Evolutionary conservation across 2,329 filamentous ascomycete genomes (phyloP), one percentile per base, ranked within the genome.

Genomic region (Clonostachys solani): DNA sequence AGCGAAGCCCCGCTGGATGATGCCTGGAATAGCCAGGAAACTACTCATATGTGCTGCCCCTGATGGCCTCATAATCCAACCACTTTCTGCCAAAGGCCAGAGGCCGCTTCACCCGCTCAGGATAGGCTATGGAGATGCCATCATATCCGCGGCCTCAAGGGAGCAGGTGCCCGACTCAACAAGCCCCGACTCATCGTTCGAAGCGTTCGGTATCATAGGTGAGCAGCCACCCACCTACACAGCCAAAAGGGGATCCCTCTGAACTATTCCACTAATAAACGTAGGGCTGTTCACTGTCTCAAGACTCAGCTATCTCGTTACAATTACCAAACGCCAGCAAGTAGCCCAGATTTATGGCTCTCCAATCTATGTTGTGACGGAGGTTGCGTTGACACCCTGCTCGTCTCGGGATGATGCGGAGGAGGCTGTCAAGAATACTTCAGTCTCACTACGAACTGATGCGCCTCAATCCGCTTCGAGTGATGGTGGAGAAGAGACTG

Each of bases 341-440:
- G 91, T 97, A 44, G 94, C 94, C 4, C 86, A 92, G 53, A 83
- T 97, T 44, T 83, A 85, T 53, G 90, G 89, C 6, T 84, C 81
- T 47, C 86, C 92, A 1, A 74, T 97, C 47, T 99, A 95, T 65
- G 84, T 90, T 37, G 82, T 96, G 50, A 94, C 87, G 40, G 89
- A 95, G 56, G 88, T 97, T 33, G 86, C 90, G 7, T 73, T 97
- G n/a, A 95, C 95, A 6, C 94, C 94, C 1, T 83, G 94, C 46
- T 81, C 84, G 3, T 92, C 87, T 6, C 85, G 86, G 57, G 63
- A 67, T 38, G 89, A 95, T 40, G 92, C 92, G 5, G 76, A 81
- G 51, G 77, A 79, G 29, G 86, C 89, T 9, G 86, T 97, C 49
- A 66, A 70, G 4, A 78, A 80, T 47, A 88, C 87, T 0, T 66